phyloP scores from a whole-genome alignment of 1,139 yeast genomes.

The Saccharomyces hybrid region DNA sequence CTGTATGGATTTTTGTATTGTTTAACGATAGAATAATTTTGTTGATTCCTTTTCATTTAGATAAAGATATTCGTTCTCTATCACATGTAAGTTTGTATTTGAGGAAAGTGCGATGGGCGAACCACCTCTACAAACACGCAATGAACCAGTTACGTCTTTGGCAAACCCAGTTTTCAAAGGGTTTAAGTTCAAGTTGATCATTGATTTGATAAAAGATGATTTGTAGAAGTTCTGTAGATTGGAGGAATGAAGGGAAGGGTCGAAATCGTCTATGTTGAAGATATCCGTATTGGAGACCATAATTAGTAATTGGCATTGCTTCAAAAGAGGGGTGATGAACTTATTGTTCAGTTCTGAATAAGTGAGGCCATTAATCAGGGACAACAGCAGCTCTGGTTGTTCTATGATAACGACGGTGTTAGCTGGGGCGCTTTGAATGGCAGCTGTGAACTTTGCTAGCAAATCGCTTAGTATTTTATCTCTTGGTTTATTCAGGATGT shows the following conservation, averaged over 20 bases:
- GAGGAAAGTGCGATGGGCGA: slow-evolving; percentile 29
- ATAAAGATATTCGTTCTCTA: slow-evolving; percentile 60
- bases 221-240: slow-evolving; percentile 19
- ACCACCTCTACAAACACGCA: slow-evolving; percentile 51
- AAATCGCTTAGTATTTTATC: slow-evolving; percentile 14
- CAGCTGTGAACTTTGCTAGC: slow-evolving; percentile 14
- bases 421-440: background rate
- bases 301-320: slow-evolving; percentile 21
- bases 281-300: slow-evolving; percentile 19
- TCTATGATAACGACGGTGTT: slow-evolving; percentile 22
- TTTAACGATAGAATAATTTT: slow-evolving; percentile 35
- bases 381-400: slow-evolving; percentile 28
- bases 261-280: slow-evolving; percentile 10
- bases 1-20: background rate
- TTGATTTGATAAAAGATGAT: slow-evolving; percentile 20
- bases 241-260: slow-evolving; percentile 5
- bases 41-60: slow-evolving; percentile 48
- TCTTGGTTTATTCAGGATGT: slow-evolving; percentile 27
- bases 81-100: slow-evolving; percentile 28
- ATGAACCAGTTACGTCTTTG: slow-evolving; percentile 68
- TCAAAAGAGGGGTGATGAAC: slow-evolving; percentile 25
- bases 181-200: slow-evolving; percentile 39
- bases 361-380: slow-evolving; percentile 21
- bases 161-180: slow-evolving; percentile 79
- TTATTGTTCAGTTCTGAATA: slow-evolving; percentile 22